Evolutionary conservation across 129 eudicot species (phyloP).

Genomic region (Lactuca sativa): DNA sequence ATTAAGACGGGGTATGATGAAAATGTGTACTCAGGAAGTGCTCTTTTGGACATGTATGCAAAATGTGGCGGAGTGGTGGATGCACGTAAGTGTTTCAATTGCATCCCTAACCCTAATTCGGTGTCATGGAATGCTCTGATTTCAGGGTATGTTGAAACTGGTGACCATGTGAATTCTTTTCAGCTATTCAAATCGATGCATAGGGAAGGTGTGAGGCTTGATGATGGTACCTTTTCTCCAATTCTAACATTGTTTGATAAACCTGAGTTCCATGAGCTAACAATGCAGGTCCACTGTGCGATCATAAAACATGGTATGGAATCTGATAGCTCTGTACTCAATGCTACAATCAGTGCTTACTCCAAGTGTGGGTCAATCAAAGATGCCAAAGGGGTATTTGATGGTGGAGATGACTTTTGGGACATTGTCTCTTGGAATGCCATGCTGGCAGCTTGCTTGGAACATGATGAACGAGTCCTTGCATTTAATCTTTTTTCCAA

Average conservation of each 20-base stretch:
- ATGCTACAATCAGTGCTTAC: slow-evolving; percentile 71
- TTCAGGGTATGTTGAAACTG: slow-evolving; percentile 59
- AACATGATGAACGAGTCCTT: slow-evolving; percentile 41
- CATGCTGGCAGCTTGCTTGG: slow-evolving; percentile 69
- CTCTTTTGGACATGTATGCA: slow-evolving; percentile 88
- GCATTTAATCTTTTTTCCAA: slow-evolving; percentile 59
- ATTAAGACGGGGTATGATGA: slow-evolving; percentile 53
- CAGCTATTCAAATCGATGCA: slow-evolving; percentile 50
- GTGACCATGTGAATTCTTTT: slow-evolving; percentile 40
- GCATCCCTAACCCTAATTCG: slow-evolving; percentile 51
- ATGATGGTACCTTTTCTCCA: slow-evolving; percentile 86
- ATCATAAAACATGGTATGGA: slow-evolving; percentile 54
- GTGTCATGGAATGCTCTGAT: slow-evolving; percentile 89
- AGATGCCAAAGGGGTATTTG: slow-evolving; percentile 60
- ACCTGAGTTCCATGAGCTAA: slow-evolving; percentile 40
- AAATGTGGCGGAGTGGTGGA: slow-evolving; percentile 69
- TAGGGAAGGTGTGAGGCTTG: slow-evolving; percentile 49
- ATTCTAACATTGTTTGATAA: slow-evolving; percentile 65
- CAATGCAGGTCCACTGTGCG: slow-evolving; percentile 60
- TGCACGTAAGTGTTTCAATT: slow-evolving; percentile 55
- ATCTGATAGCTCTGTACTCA: slow-evolving; percentile 47
- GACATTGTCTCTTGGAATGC: slow-evolving; percentile 91
- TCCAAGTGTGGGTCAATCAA: slow-evolving; percentile 68
- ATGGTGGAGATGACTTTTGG: slow-evolving; percentile 37
- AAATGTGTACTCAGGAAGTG: slow-evolving; percentile 71